A percentile compares a stretch with the other conserved stretches of the same genome.
Evolutionary conservation across 1,284 basidiomycete species (phyloP).

Genomic region (Rhodotorula sp.): DNA sequence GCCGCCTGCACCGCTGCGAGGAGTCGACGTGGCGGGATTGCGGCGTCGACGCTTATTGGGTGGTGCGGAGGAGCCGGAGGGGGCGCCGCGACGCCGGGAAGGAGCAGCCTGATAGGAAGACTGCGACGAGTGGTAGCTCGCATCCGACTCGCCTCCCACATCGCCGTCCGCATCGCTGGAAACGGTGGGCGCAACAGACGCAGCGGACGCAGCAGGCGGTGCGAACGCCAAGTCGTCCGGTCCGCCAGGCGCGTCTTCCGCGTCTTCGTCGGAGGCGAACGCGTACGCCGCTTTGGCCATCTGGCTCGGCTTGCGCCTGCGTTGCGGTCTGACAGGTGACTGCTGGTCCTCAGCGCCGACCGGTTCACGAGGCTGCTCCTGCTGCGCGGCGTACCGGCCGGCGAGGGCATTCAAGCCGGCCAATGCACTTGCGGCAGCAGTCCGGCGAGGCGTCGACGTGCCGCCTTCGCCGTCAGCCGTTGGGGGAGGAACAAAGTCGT

Average conservation of each 20-base stretch:
- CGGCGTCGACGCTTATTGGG: slow-evolving; percentile 20
- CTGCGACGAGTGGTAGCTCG: slow-evolving; percentile 21
- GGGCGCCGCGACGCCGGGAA: background rate
- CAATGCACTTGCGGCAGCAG: slow-evolving; percentile 19
- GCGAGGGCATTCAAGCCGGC: slow-evolving; percentile 1
- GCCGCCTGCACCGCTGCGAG: background rate
- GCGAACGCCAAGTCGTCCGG: background rate
- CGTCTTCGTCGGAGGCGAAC: slow-evolving; percentile 8
- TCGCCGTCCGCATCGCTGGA: background rate
- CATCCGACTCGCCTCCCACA: slow-evolving; percentile 17
- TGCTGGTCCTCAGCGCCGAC: too few species aligned
- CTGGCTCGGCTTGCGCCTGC: slow-evolving; percentile 19
- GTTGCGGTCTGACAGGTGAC: slow-evolving; percentile 1
- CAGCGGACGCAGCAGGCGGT: background rate
- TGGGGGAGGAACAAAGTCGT: background rate
- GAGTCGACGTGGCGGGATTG: background rate
- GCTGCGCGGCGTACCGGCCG: background rate
- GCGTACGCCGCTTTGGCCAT: slow-evolving; percentile 14
- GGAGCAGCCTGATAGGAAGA: background rate
- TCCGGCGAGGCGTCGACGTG: slow-evolving; percentile 15
- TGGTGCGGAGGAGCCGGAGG: background rate
- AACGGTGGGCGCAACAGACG: background rate
- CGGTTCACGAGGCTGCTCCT: background rate
- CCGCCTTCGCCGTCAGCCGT: background rate
- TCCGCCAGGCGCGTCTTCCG: background rate